phyloP scores from a whole-genome alignment of 2,329 filamentous ascomycete species.

The Colletotrichum phormii region DNA sequence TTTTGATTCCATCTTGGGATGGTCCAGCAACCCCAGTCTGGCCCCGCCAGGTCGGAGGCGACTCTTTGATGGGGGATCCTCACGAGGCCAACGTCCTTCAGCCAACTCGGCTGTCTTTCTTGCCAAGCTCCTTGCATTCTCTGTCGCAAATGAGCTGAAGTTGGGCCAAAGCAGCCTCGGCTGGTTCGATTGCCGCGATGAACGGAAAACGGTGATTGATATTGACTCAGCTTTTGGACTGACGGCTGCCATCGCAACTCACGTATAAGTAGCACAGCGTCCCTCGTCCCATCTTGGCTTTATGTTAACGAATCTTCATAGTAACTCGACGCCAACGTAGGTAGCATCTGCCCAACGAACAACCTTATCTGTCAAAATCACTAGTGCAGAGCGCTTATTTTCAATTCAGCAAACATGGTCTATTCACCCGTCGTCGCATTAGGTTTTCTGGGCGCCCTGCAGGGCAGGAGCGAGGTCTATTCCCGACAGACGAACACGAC shows the following conservation, averaged over 20 bases:
- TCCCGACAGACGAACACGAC: slow-evolving; percentile 2
- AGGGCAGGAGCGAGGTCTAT: neutral
- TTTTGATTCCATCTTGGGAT: slow-evolving; percentile 21
- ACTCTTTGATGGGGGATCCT: neutral
- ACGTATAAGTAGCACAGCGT: slow-evolving; percentile 11
- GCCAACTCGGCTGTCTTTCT: neutral
- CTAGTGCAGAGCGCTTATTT: neutral
- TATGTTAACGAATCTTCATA: no score
- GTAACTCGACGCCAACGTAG: neutral
- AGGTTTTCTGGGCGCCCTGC: slow-evolving; percentile 23
- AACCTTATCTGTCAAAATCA: neutral
- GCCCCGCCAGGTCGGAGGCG: neutral
- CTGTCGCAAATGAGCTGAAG: slow-evolving; percentile 5
- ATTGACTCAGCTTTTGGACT: neutral
- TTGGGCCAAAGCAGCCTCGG: neutral
- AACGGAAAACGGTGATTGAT: neutral
- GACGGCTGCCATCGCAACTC: slow-evolving; percentile 30
- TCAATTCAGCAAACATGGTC: slow-evolving; percentile 6
- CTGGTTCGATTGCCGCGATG: neutral
- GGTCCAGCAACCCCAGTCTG: neutral
- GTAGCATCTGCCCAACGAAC: neutral
- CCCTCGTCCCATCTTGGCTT: slow-evolving; percentile 11
- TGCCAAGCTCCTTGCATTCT: neutral
- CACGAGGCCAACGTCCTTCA: neutral
- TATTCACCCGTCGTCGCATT: slow-evolving; percentile 27